A percentile compares a stretch with the other conserved stretches of the same genome.
Evolutionary conservation across 208 protist genomes (phyloP).

Genomic region (Crithidia mellificae): DNA sequence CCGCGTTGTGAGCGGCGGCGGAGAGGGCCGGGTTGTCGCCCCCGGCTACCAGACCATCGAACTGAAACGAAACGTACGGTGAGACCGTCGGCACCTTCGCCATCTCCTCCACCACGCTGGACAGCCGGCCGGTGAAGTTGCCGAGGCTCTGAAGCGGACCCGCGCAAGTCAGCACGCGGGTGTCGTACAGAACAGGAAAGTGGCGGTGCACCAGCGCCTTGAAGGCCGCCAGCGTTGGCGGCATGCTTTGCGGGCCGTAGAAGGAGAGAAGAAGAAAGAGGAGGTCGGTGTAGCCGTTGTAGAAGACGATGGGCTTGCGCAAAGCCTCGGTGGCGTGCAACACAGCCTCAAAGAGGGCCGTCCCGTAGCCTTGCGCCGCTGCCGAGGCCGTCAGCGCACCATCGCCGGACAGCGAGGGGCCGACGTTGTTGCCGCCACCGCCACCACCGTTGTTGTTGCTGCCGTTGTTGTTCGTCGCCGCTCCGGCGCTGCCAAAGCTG

Average conservation of each 20-base stretch:
- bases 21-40: conserved; percentile 12
- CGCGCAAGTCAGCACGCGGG: conserved; percentile 48
- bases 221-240: conserved; percentile 39
- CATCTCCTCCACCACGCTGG: conserved; percentile 41
- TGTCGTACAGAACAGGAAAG: conserved; percentile 72
- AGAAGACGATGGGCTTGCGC: conserved; percentile 55
- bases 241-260: conserved; percentile 30
- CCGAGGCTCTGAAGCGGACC: conserved; percentile 42
- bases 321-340: conserved; percentile 39
- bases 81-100: conserved; percentile 7
- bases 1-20: conserved; percentile 35
- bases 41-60: conserved; percentile 12
- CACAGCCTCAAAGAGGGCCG: conserved; percentile 41
- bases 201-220: conserved; percentile 41
- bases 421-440: neutral
- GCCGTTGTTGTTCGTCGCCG: neutral
- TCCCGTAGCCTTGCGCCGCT: conserved; percentile 35
- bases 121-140: conserved; percentile 45
- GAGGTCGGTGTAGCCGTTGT: conserved; percentile 69
- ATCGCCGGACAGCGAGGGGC: neutral
- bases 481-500: neutral
- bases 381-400: neutral
- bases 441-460: neutral
- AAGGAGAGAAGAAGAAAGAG: conserved; percentile 54
- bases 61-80: conserved; percentile 15